A percentile compares a stretch with the other conserved stretches of the same genome.
phyloP scores from a whole-genome alignment of 768 basidiomycete species.

The Lactarius tabidus region DNA sequence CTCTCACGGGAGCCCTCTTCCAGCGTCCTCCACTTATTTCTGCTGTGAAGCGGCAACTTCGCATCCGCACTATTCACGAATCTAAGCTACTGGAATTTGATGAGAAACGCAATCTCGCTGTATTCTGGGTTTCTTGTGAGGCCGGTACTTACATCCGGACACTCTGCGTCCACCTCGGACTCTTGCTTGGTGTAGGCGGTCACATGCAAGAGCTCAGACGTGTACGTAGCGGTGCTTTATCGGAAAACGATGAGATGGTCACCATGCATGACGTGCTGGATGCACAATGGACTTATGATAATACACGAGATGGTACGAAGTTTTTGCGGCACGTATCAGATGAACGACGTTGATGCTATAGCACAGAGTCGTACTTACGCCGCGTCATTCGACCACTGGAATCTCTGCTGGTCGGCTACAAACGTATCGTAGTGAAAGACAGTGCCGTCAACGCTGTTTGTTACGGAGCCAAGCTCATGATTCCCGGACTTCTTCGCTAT shows the following conservation, averaged over 20 bases:
- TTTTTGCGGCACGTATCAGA: conserved; percentile 5
- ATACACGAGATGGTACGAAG: conserved; percentile 81
- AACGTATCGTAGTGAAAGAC: conserved; percentile 98
- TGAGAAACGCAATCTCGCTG: conserved; percentile 91
- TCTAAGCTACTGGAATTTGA: conserved; percentile 96
- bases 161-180: conserved; percentile 93
- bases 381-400: conserved; percentile 93
- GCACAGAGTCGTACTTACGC: conserved; percentile 88
- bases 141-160: conserved; percentile 97
- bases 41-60: conserved; percentile 96
- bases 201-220: conserved; percentile 99
- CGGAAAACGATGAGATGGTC: conserved; percentile 96
- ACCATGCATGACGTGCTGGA: conserved; percentile 99
- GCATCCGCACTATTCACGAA: conserved; percentile 95
- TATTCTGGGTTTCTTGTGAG: conserved; percentile 99
- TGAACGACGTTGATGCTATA: conserved; percentile 18
- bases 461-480: conserved; percentile 99
- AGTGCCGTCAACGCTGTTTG: conserved; percentile 99
- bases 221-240: conserved; percentile 93
- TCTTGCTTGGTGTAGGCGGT: conserved; percentile 94
- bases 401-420: conserved; percentile 91
- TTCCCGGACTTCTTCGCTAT: conserved; percentile 95
- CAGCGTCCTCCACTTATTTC: conserved; percentile 99
- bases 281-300: conserved; percentile 98
- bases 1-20: conserved; percentile 95